A percentile compares a stretch with the other conserved stretches of the same genome.
These are phyloP conservation scores for Prasinococcaceae sp. DNA, from an alignment of 139 green algal genomes.

Conservation along the genomic window DNA sequence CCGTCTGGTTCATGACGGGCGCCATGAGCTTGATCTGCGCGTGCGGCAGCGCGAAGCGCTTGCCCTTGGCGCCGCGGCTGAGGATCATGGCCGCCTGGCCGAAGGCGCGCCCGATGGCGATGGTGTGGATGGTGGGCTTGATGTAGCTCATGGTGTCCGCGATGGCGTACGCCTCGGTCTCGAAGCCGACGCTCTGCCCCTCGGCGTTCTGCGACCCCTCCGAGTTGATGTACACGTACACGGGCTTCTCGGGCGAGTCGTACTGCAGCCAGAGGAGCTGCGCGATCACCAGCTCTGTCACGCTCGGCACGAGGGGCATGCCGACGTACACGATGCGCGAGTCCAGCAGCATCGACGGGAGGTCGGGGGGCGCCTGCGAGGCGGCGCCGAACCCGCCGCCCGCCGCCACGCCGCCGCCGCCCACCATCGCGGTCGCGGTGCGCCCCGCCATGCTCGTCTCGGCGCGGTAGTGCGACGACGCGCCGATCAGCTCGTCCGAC, in stretches of 20 bases:
- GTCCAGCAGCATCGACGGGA: slow-evolving; percentile 92
- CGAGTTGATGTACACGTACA: slow-evolving; percentile 97
- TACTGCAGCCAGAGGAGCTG: slow-evolving; percentile 95
- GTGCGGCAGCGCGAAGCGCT: slow-evolving; percentile 73
- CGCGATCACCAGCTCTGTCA: slow-evolving; percentile 96
- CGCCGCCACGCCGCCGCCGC: no score
- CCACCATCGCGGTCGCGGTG: no score
- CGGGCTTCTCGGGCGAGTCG: slow-evolving; percentile 60
- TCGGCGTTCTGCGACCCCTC: slow-evolving; percentile 35
- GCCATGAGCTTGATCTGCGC: slow-evolving; percentile 37
- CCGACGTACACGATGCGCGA: slow-evolving; percentile 93
- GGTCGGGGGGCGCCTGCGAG: slow-evolving; percentile 83
- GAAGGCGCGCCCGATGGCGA: slow-evolving; percentile 69
- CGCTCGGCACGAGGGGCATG: slow-evolving; percentile 87
- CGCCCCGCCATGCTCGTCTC: no score
- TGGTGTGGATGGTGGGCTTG: slow-evolving; percentile 46
- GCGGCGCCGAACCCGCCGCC: no score
- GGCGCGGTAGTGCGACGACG: no score
- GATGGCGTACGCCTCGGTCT: slow-evolving; percentile 84
- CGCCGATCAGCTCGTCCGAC: no score
- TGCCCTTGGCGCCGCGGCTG: slow-evolving; percentile 74
- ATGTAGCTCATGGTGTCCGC: slow-evolving; percentile 71
- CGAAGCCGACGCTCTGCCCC: slow-evolving; percentile 56
- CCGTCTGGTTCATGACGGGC: slow-evolving; percentile 38
- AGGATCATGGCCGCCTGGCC: slow-evolving; percentile 88